These are phyloP conservation scores for Fusarium incarnatum DNA, from an alignment of 2,329 filamentous ascomycete genomes.

Conservation along the genomic window DNA sequence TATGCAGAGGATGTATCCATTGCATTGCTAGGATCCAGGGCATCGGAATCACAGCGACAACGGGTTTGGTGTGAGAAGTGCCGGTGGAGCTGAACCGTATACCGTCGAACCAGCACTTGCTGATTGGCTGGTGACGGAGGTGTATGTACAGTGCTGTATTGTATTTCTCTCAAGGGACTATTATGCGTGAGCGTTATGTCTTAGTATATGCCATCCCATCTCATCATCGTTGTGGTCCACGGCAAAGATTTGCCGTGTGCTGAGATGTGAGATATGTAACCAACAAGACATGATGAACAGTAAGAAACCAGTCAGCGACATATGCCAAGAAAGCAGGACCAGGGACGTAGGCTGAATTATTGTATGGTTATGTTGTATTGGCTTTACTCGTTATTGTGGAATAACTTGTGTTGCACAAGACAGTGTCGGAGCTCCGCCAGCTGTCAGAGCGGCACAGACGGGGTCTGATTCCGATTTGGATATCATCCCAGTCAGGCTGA, in stretches of 20 bases:
- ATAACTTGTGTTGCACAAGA: neutral
- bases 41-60: conserved; percentile 36
- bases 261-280: conserved; percentile 21
- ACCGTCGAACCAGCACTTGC: conserved; percentile 18
- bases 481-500: neutral
- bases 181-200: neutral
- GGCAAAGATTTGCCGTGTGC: conserved; percentile 34
- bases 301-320: conserved; percentile 8
- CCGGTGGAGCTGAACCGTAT: conserved; percentile 35
- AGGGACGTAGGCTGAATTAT: neutral
- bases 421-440: neutral
- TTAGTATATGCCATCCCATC: neutral
- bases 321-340: conserved; percentile 22
- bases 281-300: conserved; percentile 7
- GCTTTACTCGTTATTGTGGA: neutral
- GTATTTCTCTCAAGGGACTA: neutral
- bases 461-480: conserved; percentile 9
- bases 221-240: neutral
- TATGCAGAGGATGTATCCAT: conserved; percentile 12
- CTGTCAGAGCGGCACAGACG: conserved; percentile 26
- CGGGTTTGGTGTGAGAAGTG: conserved; percentile 29
- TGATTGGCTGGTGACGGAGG: conserved; percentile 7
- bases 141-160: neutral
- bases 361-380: conserved; percentile 9
- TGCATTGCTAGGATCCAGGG: conserved; percentile 7